Percentiles rank a stretch among this genome's conserved stretches.
Conservation (phyloP, 495 filamentous ascomycete species). For the Penicillium salamii region DNA sequence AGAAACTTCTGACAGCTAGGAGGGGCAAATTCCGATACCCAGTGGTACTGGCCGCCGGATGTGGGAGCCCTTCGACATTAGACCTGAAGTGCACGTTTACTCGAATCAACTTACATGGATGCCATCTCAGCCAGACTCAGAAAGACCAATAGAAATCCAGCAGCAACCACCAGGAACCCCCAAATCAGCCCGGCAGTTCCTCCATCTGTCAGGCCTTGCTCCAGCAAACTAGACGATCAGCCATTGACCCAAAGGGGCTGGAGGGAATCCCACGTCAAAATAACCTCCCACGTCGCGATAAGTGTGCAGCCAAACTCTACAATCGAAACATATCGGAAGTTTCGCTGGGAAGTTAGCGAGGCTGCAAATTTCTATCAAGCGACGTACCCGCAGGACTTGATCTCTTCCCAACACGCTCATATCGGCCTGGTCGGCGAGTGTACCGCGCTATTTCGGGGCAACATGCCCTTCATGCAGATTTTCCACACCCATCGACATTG, state of each 20-base stretch:
- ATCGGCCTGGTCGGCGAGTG: constrained; percentile 34
- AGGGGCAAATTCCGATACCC: constrained; percentile 60
- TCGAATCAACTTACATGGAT: constrained; percentile 54
- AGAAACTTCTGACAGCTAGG: constrained; percentile 52
- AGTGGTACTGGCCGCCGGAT: constrained; percentile 54
- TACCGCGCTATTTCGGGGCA: too few relatives aligned
- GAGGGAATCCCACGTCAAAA: constrained; percentile 34
- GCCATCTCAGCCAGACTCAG: constrained; percentile 55
- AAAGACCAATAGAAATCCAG: constrained; percentile 47
- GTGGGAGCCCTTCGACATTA: constrained; percentile 52
- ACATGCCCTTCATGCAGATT: too few relatives aligned
- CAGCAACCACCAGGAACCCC: constrained; percentile 49
- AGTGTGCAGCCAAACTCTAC: constrained; percentile 45
- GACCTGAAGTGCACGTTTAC: too few relatives aligned
- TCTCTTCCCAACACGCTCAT: constrained; percentile 44
- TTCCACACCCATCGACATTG: too few relatives aligned
- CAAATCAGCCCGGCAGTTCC: constrained; percentile 57
- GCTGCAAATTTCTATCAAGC: too few relatives aligned
- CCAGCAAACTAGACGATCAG: too few relatives aligned
- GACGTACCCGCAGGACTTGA: constrained; percentile 41
- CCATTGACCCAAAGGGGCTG: too few relatives aligned
- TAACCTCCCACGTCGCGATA: constrained; percentile 47
- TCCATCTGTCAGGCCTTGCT: constrained; percentile 53
- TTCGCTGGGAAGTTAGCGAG: constrained; percentile 33
- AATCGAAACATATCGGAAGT: constrained; percentile 49